These are phyloP conservation scores for Camellia oleifera DNA, from an alignment of 179 eudicot genomes.

Conservation along the genomic window DNA sequence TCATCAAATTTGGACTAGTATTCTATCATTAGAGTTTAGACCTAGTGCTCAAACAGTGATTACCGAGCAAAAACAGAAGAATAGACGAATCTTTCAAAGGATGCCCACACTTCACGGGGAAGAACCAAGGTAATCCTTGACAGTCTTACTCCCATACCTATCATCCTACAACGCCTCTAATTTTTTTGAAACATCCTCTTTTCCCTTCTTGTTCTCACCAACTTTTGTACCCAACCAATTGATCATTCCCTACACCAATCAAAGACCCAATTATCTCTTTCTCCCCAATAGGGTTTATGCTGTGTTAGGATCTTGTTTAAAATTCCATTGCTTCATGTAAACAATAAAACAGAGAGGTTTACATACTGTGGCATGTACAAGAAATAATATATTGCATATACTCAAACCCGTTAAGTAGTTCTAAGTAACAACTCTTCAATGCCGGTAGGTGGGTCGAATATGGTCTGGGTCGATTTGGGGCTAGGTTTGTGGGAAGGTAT, in stretches of 20 bases:
- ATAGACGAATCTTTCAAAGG: constrained; percentile 43
- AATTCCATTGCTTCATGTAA: too few species aligned
- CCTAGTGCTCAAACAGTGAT: background rate
- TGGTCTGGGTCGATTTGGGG: too few species aligned
- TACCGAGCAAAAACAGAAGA: constrained; percentile 74
- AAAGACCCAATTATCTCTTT: constrained; percentile 40
- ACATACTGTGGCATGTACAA: too few species aligned
- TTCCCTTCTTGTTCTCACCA: constrained; percentile 14
- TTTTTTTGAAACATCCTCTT: background rate
- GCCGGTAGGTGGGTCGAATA: too few species aligned
- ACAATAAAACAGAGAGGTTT: too few species aligned
- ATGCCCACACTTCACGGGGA: constrained; percentile 50
- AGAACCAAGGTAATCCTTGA: constrained; percentile 71
- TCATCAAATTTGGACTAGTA: background rate
- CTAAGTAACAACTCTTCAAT: too few species aligned
- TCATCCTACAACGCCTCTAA: constrained; percentile 47
- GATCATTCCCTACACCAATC: constrained; percentile 47
- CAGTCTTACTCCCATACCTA: constrained; percentile 40
- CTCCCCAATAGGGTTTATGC: constrained; percentile 20
- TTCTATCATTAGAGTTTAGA: background rate
- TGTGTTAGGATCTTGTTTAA: too few species aligned
- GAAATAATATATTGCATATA: too few species aligned
- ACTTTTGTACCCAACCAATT: constrained; percentile 20
- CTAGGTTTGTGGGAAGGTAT: too few species aligned
- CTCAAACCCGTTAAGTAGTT: too few species aligned